Conservation (phyloP, 306 rosid species). For the Canavalia ensiformis region DNA sequence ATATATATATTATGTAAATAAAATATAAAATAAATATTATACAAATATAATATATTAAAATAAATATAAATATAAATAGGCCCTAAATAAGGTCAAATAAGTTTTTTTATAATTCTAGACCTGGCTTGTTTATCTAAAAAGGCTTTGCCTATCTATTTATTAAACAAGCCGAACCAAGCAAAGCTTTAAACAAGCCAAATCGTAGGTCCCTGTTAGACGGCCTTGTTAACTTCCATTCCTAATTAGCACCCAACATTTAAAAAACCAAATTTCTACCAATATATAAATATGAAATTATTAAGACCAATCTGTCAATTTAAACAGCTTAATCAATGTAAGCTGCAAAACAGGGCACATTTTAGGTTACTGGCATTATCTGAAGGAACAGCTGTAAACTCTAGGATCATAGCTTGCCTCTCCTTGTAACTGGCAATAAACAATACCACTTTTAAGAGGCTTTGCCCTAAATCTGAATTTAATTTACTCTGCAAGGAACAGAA, state of each 20-base stretch:
- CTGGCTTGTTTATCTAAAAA: no score
- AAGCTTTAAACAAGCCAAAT: no score
- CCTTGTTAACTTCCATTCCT: no score
- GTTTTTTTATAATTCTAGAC: no score
- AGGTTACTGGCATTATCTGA: not conserved
- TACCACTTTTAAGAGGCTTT: constrained; percentile 20
- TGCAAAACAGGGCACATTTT: not conserved
- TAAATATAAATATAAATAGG: no score
- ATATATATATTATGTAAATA: no score
- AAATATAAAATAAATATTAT: no score
- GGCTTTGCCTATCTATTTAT: no score
- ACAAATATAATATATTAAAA: no score
- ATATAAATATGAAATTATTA: constrained; percentile 1
- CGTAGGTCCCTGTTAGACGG: no score
- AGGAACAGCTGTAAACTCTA: constrained; percentile 1
- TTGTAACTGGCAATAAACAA: not conserved
- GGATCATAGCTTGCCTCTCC: not conserved
- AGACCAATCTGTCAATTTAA: not conserved
- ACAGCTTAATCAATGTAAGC: constrained; percentile 41
- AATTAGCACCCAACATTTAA: not conserved
- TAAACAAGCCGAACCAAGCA: no score
- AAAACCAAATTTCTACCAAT: not conserved
- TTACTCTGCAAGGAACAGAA: not conserved
- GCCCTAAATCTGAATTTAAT: constrained; percentile 28
- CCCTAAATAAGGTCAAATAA: no score